Base-by-base conservation (phyloP, 2,329 filamentous ascomycete species). In the Beauveria scarabaeidicola region DNA sequence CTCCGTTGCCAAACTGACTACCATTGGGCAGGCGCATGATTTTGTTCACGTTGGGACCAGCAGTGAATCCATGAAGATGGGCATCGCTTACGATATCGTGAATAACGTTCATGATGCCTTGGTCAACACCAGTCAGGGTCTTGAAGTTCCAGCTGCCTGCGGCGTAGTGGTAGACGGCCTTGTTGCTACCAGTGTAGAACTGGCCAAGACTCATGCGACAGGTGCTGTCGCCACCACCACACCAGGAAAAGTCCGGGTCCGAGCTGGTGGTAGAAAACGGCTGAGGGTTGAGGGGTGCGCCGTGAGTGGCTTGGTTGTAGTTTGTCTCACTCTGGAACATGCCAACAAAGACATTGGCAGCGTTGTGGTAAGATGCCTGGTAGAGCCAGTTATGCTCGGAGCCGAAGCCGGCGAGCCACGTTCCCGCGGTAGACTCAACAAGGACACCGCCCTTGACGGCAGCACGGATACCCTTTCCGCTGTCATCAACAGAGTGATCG, bases 341-440 rank as follows among this genome's bases (percentile, higher is more conserved):
- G 15, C 75, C 75, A 15, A 80, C 72, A 58, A 80, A 73, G 9
- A 84, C 75, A 61, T 81, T 81, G 58, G 72, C 66, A 1, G 81
- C 79, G 40, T 72, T 70, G 52, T 74, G 72, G 55, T 84, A 68
- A 62, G 82, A 80, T 63, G 83, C 78, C 69, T 85, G 80, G 70
- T 85, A 85, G 52, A 85, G 69, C 68, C 78, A 78, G 70, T 77
- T 78, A 68, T 85, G 82, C 71, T 85, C 82, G 50, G 74, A 78
- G 3, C 81, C 78, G 51, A 69, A 36, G 6, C 65, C 69, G 47
- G 67, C 64, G 40, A 84, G 70, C 82, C 81, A 84, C 23, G 76
- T 80, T 2, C 78, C 77, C 7, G 72, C 70, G 17, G 73, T 75
- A 17, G 74, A 75, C 63, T 81, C 76, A 44, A 79, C 69, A 2